Base-by-base conservation (phyloP, 805 yeast genomes). In the Saturnispora sekii region DNA sequence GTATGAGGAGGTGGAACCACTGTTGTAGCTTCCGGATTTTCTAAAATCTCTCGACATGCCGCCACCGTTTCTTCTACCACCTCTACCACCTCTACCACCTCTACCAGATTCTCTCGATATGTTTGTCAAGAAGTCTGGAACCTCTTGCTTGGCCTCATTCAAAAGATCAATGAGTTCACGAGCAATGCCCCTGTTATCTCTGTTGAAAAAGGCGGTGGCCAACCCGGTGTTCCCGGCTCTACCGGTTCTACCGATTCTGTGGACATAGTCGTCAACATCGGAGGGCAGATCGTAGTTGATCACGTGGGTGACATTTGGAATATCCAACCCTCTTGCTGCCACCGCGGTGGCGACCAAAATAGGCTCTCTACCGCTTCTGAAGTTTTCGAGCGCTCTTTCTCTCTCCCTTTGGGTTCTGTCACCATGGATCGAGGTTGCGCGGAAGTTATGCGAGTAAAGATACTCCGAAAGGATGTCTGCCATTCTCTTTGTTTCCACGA, bases 241-340 rank as follows among this genome's bases (percentile, higher is more conserved):
- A 71, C 98, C 99, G 62, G 99, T 93, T 81, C 98, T 90, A 79
- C 98, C 98, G 64, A 93, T 93, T 74, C 98, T 85, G 74, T 93
- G 98, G 48, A 93, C 98, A 64, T 93, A 93, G 69, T 93, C 98
- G 68, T 93, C 98, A 61, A 93, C 84, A 67, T 93, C 97, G 63
- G 83, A 73, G 66, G 98, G 98, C 66, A 93, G 75, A 65, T 93
- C 98, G 67, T 84, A 93, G 78, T 93, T 93, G 70, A 93, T 83
- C 62, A 93, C 98, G 65, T 90, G 97, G 40, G 94, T 83, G 58
- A 93, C 98, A 65, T 93, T 93, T 66, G 98, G 97, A 75, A 93
- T 93, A 78, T 93, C 98, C 69, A 93, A 79, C 76, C 98, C 98
- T 82, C 98, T 87, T 49, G 97, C 97, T 55, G 98, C 98, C 57